Evolutionary conservation across 257 asterid species (phyloP).

Genomic region (Plectranthus barbatus): DNA sequence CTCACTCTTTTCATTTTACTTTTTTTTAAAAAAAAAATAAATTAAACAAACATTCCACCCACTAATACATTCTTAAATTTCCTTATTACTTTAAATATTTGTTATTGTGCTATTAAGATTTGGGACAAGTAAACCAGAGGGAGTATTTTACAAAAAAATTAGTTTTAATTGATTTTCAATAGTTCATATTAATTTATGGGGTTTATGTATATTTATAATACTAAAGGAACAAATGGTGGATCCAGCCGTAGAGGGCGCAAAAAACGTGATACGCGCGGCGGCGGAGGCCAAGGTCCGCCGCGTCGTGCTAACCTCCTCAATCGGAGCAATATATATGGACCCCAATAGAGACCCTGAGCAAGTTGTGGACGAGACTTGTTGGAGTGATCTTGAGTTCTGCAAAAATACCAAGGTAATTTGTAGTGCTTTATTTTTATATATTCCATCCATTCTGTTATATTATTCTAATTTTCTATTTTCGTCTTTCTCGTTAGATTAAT

Average conservation of each 20-base stretch:
- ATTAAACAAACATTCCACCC: too few species aligned
- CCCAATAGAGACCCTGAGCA: conserved; percentile 53
- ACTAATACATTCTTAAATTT: too few species aligned
- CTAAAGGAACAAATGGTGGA: conserved; percentile 93
- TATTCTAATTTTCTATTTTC: too few species aligned
- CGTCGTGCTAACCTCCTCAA: conserved; percentile 79
- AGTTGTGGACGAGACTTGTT: conserved; percentile 83
- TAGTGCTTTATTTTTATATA: not conserved
- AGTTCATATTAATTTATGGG: not conserved
- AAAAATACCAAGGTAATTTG: conserved; percentile 76
- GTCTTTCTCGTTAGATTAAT: too few species aligned
- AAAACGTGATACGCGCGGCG: conserved; percentile 70
- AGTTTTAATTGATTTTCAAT: not conserved
- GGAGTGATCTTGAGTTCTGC: conserved; percentile 96
- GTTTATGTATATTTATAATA: not conserved
- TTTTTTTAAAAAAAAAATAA: too few species aligned
- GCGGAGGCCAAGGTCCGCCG: conserved; percentile 74
- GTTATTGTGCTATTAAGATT: too few species aligned
- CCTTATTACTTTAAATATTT: too few species aligned
- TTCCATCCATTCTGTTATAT: too few species aligned
- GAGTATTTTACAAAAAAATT: not conserved
- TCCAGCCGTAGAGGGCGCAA: conserved; percentile 84
- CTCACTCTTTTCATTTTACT: too few species aligned
- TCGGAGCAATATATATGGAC: conserved; percentile 88
- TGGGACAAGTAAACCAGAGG: too few species aligned